Evolutionary conservation across 352 stramenopile species (phyloP).

Genomic region (Phytophthora nicotianae): DNA sequence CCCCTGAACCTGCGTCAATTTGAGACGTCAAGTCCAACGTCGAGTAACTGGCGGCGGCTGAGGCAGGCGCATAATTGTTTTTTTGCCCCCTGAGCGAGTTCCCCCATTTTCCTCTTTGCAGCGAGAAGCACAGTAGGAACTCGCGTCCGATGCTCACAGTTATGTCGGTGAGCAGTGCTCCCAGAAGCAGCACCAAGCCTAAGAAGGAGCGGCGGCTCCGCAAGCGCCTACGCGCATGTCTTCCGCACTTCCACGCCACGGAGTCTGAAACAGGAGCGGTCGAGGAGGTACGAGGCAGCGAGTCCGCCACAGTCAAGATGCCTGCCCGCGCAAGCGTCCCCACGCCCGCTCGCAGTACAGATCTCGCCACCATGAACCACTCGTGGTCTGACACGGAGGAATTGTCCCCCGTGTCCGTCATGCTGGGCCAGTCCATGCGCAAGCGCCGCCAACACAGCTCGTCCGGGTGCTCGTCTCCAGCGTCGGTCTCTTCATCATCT

Average conservation of each 20-base stretch:
- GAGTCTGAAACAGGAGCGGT: constrained; percentile 13
- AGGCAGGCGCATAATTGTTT: constrained; percentile 32
- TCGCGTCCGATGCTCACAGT: constrained; percentile 17
- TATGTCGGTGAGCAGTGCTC: constrained; percentile 27
- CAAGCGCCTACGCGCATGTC: constrained; percentile 35
- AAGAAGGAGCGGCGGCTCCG: constrained; percentile 30
- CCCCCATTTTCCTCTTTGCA: constrained; percentile 16
- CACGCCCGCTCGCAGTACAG: constrained; percentile 2
- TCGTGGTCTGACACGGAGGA: constrained; percentile 56
- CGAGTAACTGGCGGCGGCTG: constrained; percentile 20
- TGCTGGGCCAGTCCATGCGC: constrained; percentile 17
- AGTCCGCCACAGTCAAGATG: constrained; percentile 16
- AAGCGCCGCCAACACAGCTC: constrained; percentile 26
- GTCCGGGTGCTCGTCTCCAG: constrained; percentile 26
- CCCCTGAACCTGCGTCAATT: constrained; percentile 1
- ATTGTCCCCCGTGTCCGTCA: constrained; percentile 32
- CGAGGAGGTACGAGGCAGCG: constrained; percentile 6
- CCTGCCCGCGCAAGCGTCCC: constrained; percentile 3
- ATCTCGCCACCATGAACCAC: constrained; percentile 29
- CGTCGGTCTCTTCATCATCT: constrained; percentile 30
- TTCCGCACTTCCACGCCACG: constrained; percentile 30
- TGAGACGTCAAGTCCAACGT: constrained; percentile 11
- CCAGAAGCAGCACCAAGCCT: neutral
- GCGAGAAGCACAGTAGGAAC: constrained; percentile 1
- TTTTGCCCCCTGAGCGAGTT: constrained; percentile 12